Conservation (phyloP, 83 land plant genomes). For the Picea abies region DNA sequence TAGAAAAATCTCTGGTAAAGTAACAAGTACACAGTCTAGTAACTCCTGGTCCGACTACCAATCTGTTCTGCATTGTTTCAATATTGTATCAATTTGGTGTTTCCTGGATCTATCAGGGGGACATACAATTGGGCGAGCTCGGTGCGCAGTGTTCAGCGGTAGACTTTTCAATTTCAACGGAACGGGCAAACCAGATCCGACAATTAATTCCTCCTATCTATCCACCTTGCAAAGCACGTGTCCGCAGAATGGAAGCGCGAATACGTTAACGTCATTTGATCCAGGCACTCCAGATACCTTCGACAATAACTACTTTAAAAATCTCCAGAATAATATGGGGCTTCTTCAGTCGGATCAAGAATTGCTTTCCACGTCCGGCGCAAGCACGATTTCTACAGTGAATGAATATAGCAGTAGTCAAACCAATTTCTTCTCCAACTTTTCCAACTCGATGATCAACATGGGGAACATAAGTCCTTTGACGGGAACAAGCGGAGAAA, state of each 20-base stretch:
- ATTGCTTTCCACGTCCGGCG: constrained; percentile 28
- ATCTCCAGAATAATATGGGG: constrained; percentile 27
- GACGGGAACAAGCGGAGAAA: too few relatives aligned
- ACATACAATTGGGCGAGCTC: constrained; percentile 17
- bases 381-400: constrained; percentile 30
- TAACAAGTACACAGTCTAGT: too few relatives aligned
- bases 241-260: not conserved
- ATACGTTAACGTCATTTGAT: constrained; percentile 34
- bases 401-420: constrained; percentile 15
- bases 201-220: constrained; percentile 26
- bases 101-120: constrained; percentile 38
- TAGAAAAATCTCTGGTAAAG: too few relatives aligned
- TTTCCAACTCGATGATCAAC: constrained; percentile 18
- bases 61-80: too few relatives aligned
- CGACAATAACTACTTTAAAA: constrained; percentile 61
- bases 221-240: constrained; percentile 18
- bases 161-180: constrained; percentile 33
- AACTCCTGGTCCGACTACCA: too few relatives aligned
- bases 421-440: too few relatives aligned
- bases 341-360: constrained; percentile 41
- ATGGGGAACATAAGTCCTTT: too few relatives aligned
- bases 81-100: too few relatives aligned
- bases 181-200: too few relatives aligned
- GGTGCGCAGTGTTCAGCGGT: constrained; percentile 40
- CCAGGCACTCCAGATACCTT: constrained; percentile 37